These are phyloP conservation scores for Tylopilus felleus DNA, from an alignment of 768 basidiomycete genomes.

Conservation along the genomic window DNA sequence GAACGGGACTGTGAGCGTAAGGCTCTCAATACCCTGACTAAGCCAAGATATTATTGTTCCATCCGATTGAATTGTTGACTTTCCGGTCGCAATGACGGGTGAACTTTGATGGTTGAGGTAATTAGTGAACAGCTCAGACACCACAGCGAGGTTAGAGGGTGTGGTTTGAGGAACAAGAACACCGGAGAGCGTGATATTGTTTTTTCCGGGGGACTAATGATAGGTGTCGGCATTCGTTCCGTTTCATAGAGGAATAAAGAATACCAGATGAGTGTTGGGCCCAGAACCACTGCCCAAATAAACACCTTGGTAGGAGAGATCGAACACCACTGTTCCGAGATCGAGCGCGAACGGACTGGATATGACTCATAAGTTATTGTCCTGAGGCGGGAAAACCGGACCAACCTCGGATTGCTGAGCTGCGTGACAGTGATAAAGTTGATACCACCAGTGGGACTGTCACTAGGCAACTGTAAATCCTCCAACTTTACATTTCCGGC, in stretches of 20 bases:
- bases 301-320: slow-evolving; percentile 54
- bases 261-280: slow-evolving; percentile 49
- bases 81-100: slow-evolving; percentile 56
- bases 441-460: slow-evolving; percentile 65
- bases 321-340: slow-evolving; percentile 65
- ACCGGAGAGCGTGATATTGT: slow-evolving; percentile 58
- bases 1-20: slow-evolving; percentile 64
- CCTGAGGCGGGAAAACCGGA: background rate
- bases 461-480: slow-evolving; percentile 63
- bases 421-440: slow-evolving; percentile 56
- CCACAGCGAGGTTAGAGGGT: slow-evolving; percentile 40
- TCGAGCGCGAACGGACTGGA: slow-evolving; percentile 63
- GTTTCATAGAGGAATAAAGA: background rate
- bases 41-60: slow-evolving; percentile 64
- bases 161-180: slow-evolving; percentile 51
- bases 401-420: slow-evolving; percentile 56
- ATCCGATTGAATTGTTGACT: slow-evolving; percentile 55
- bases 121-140: slow-evolving; percentile 65
- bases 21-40: slow-evolving; percentile 52
- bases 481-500: slow-evolving; percentile 49
- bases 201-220: slow-evolving; percentile 47
- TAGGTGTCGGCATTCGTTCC: slow-evolving; percentile 1
- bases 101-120: slow-evolving; percentile 65
- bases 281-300: slow-evolving; percentile 56
- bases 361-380: background rate